phyloP scores from a whole-genome alignment of 2,329 filamentous ascomycete genomes.

The Trichoderma koningii region DNA sequence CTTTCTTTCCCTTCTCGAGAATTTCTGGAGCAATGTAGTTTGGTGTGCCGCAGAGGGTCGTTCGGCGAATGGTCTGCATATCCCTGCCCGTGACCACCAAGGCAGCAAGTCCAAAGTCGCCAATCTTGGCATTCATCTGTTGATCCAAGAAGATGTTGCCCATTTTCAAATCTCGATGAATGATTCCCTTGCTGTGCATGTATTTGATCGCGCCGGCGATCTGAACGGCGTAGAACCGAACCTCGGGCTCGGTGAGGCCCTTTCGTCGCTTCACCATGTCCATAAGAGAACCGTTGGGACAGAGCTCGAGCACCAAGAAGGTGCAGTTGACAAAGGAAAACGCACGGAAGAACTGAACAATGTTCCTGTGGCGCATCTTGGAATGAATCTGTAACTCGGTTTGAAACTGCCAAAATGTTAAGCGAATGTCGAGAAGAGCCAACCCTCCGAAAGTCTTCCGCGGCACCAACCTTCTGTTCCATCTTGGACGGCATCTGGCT shows the following conservation, averaged over 20 bases:
- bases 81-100: slow-evolving; percentile 89
- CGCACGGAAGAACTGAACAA: slow-evolving; percentile 91
- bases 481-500: slow-evolving; percentile 80
- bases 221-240: slow-evolving; percentile 90
- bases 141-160: slow-evolving; percentile 95
- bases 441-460: background rate
- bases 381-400: slow-evolving; percentile 96
- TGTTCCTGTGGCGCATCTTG: slow-evolving; percentile 93
- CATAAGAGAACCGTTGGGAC: slow-evolving; percentile 93
- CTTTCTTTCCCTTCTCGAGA: slow-evolving; percentile 87
- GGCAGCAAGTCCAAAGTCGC: slow-evolving; percentile 93
- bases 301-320: slow-evolving; percentile 91
- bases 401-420: slow-evolving; percentile 56
- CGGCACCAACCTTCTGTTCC: slow-evolving; percentile 70
- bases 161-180: slow-evolving; percentile 96
- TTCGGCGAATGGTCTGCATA: slow-evolving; percentile 78
- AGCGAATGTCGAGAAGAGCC: background rate
- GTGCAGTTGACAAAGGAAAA: slow-evolving; percentile 89
- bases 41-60: slow-evolving; percentile 92
- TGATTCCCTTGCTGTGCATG: slow-evolving; percentile 92
- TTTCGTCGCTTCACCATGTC: slow-evolving; percentile 95
- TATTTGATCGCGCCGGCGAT: slow-evolving; percentile 98
- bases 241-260: slow-evolving; percentile 88
- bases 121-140: slow-evolving; percentile 96
- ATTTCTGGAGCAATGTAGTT: slow-evolving; percentile 99